A percentile compares a stretch with the other conserved stretches of the same genome.
phyloP scores from a whole-genome alignment of 768 basidiomycete genomes.

The Agaricus blazei region DNA sequence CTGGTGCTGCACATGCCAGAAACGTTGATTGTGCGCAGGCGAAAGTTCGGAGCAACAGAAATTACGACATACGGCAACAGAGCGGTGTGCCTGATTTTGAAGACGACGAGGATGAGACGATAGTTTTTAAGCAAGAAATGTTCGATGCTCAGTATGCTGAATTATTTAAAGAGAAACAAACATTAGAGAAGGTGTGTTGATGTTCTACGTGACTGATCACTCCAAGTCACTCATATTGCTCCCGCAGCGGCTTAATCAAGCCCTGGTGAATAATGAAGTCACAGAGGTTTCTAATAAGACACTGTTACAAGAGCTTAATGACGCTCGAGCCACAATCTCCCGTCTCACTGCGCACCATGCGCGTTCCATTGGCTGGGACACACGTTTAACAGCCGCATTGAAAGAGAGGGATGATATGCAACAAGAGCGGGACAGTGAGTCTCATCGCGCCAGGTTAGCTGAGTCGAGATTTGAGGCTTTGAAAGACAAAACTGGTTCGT shows the following conservation, averaged over 20 bases:
- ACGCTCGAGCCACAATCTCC: conserved; percentile 60
- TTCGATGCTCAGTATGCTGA: conserved; percentile 24
- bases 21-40: conserved; percentile 12
- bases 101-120: conserved; percentile 18
- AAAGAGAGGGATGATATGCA: conserved; percentile 81
- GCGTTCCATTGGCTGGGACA: conserved; percentile 67
- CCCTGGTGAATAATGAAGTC: conserved; percentile 76
- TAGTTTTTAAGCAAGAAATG: conserved; percentile 24
- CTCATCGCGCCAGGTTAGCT: conserved; percentile 59
- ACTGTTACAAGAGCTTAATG: conserved; percentile 69
- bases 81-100: conserved; percentile 1
- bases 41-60: conserved; percentile 15
- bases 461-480: conserved; percentile 62
- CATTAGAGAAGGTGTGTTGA: conserved; percentile 51
- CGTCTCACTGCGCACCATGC: conserved; percentile 67
- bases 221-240: conserved; percentile 1
- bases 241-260: conserved; percentile 67
- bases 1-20: background rate
- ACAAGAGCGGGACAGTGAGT: conserved; percentile 74
- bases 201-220: background rate
- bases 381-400: conserved; percentile 54
- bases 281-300: conserved; percentile 75
- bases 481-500: conserved; percentile 61
- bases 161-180: conserved; percentile 52
- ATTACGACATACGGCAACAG: conserved; percentile 17